A percentile compares a stretch with the other conserved stretches of the same genome.
Conservation (phyloP, 257 asterid species). For the Ilex aquifolium region DNA sequence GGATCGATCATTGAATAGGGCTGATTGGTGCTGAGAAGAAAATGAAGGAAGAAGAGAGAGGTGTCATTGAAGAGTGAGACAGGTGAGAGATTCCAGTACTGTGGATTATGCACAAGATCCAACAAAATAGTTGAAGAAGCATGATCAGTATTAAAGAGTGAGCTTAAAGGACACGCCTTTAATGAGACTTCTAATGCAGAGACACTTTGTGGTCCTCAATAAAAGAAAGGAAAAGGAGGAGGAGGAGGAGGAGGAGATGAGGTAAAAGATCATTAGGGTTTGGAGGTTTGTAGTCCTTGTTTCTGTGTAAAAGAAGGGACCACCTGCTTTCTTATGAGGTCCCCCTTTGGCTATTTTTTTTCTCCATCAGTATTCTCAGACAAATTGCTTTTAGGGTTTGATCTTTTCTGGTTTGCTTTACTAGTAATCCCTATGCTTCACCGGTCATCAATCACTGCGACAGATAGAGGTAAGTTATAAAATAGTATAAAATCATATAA, state of each 20-base stretch:
- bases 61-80: constrained; percentile 21
- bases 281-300: constrained; percentile 11
- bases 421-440: too few relatives aligned
- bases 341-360: constrained; percentile 11
- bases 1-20: neutral
- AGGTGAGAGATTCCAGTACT: constrained; percentile 14
- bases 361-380: too few relatives aligned
- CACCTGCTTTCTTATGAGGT: constrained; percentile 28
- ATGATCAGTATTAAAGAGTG: constrained; percentile 4
- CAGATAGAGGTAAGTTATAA: too few relatives aligned
- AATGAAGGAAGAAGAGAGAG: constrained; percentile 11
- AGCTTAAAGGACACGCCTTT: too few relatives aligned
- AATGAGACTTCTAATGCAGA: neutral
- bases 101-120: constrained; percentile 41
- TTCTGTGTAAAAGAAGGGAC: constrained; percentile 25
- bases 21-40: constrained; percentile 1
- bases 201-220: constrained; percentile 52
- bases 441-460: too few relatives aligned
- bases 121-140: constrained; percentile 11
- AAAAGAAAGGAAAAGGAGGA: constrained; percentile 22
- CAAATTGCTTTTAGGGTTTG: too few relatives aligned
- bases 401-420: too few relatives aligned
- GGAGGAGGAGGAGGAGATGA: constrained; percentile 16
- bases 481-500: too few relatives aligned
- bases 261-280: constrained; percentile 34